Evolutionary conservation across 2,329 filamentous ascomycete species (phyloP).

Genomic region (Aspergillus candidus): DNA sequence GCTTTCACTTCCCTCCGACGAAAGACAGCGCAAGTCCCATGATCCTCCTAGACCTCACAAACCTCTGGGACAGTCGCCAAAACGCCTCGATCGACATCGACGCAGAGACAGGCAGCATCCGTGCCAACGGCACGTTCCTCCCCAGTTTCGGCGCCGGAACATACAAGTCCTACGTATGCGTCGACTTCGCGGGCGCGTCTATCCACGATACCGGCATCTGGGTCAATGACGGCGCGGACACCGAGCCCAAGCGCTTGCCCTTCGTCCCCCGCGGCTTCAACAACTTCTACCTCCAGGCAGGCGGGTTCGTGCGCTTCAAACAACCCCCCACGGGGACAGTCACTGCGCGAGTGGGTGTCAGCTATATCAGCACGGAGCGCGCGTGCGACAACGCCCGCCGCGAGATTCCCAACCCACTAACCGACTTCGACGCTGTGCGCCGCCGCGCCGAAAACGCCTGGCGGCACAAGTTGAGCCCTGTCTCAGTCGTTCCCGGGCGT

Average conservation of each 20-base stretch:
- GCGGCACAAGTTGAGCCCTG: constrained; percentile 48
- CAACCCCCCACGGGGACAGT: constrained; percentile 47
- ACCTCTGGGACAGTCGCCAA: constrained; percentile 55
- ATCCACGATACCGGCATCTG: constrained; percentile 57
- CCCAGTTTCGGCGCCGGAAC: constrained; percentile 58
- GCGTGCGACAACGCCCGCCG: constrained; percentile 62
- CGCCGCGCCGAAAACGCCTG: constrained; percentile 51
- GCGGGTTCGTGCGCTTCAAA: constrained; percentile 59
- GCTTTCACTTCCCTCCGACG: constrained; percentile 62
- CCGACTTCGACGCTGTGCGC: constrained; percentile 53
- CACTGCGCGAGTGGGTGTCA: constrained; percentile 59
- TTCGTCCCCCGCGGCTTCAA: not conserved
- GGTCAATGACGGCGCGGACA: constrained; percentile 18
- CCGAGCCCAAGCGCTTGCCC: not conserved
- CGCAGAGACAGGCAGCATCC: constrained; percentile 53
- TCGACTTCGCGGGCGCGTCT: constrained; percentile 54
- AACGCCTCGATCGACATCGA: constrained; percentile 57
- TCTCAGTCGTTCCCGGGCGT: constrained; percentile 29
- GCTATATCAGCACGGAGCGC: constrained; percentile 59
- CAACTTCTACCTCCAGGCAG: constrained; percentile 44
- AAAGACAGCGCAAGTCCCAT: constrained; percentile 53
- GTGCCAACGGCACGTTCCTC: constrained; percentile 54
- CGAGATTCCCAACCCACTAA: constrained; percentile 54
- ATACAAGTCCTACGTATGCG: constrained; percentile 58
- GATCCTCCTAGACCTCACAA: constrained; percentile 59